Evolutionary conservation across 352 stramenopile genomes (phyloP).

Genomic region (Globisporangium nagaii): DNA sequence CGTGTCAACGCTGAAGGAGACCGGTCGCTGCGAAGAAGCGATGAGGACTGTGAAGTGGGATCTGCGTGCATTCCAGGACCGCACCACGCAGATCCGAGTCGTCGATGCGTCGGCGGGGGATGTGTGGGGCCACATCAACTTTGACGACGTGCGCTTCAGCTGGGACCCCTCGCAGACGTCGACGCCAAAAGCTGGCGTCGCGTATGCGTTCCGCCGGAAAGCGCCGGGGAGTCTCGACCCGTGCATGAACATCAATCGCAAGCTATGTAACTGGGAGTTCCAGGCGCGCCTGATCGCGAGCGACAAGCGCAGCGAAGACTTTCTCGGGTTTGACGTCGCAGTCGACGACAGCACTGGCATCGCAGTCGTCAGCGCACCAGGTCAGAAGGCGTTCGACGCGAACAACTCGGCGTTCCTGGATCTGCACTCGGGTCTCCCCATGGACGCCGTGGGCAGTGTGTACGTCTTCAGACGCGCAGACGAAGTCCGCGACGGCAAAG

Average conservation of each 20-base stretch:
- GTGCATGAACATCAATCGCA: slow-evolving; percentile 59
- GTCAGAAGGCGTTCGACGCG: slow-evolving; percentile 66
- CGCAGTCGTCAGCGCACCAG: slow-evolving; percentile 75
- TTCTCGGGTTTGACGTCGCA: slow-evolving; percentile 84
- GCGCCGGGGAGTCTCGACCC: slow-evolving; percentile 41
- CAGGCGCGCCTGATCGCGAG: slow-evolving; percentile 82
- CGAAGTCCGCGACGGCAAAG: slow-evolving; percentile 65
- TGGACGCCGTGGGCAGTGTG: slow-evolving; percentile 51
- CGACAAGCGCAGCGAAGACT: slow-evolving; percentile 84
- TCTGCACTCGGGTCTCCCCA: slow-evolving; percentile 13
- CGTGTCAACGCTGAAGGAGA: slow-evolving; percentile 73
- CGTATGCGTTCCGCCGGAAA: slow-evolving; percentile 77
- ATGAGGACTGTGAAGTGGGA: slow-evolving; percentile 91
- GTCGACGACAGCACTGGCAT: slow-evolving; percentile 80
- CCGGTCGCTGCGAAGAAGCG: slow-evolving; percentile 86
- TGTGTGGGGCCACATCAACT: slow-evolving; percentile 95
- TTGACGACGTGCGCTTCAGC: slow-evolving; percentile 93
- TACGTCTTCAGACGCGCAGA: slow-evolving; percentile 63
- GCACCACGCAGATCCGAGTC: slow-evolving; percentile 88
- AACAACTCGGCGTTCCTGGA: slow-evolving; percentile 72
- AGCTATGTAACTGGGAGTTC: slow-evolving; percentile 84
- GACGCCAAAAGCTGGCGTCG: slow-evolving; percentile 61
- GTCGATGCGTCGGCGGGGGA: slow-evolving; percentile 85
- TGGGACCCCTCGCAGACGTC: slow-evolving; percentile 79
- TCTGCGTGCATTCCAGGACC: slow-evolving; percentile 71